A percentile compares a stretch with the other conserved stretches of the same genome.
These are phyloP conservation scores for Eucalyptus curtisii DNA, from an alignment of 345 rosid species.

Conservation along the genomic window DNA sequence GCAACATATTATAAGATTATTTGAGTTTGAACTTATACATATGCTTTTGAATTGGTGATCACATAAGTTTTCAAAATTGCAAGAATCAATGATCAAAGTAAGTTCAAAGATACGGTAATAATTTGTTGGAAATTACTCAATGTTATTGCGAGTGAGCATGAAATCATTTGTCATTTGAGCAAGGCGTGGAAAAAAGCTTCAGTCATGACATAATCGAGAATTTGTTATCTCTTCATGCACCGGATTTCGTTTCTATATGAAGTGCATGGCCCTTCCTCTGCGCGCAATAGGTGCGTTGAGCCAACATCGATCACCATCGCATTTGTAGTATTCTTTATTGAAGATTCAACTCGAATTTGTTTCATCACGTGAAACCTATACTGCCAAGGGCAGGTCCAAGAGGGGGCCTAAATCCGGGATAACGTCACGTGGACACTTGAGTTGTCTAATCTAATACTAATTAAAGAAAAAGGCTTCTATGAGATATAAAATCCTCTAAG, in stretches of 20 bases:
- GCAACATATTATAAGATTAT: background rate
- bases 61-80: background rate
- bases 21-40: background rate
- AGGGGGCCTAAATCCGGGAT: background rate
- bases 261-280: background rate
- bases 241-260: background rate
- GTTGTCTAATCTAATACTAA: background rate
- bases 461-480: background rate
- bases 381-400: background rate
- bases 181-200: background rate
- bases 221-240: background rate
- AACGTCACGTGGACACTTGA: background rate
- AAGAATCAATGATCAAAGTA: background rate
- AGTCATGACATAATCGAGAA: background rate
- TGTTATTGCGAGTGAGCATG: background rate
- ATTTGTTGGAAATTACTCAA: background rate
- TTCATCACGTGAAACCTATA: background rate
- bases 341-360: background rate
- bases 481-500: background rate
- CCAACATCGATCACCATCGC: background rate
- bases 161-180: background rate
- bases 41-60: background rate
- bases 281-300: background rate
- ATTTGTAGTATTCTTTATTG: background rate
- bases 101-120: background rate